phyloP scores from a whole-genome alignment of 2,329 filamentous ascomycete genomes.

The Daldinia sp. region DNA sequence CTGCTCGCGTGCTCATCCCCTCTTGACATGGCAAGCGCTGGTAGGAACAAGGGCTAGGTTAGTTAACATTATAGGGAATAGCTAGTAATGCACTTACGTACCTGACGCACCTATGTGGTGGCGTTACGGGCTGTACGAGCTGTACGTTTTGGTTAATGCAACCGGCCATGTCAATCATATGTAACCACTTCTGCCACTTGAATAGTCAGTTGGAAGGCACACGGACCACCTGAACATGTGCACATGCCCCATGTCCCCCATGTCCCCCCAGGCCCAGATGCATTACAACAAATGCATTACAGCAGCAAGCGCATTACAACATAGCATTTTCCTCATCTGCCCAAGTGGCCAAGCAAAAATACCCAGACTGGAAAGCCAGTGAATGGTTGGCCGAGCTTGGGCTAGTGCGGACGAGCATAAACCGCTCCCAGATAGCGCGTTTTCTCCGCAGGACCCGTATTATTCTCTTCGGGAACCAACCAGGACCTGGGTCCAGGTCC shows the following conservation, averaged over 20 bases:
- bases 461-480: conserved; percentile 37
- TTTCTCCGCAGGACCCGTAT: conserved; percentile 38
- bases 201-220: conserved; percentile 25
- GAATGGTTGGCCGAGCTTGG: conserved; percentile 24
- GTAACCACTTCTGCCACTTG: conserved; percentile 8
- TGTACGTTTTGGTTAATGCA: conserved; percentile 21
- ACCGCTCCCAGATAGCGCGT: conserved; percentile 40
- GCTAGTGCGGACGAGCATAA: conserved; percentile 43
- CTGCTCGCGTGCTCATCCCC: conserved; percentile 22
- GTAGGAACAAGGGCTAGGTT: neutral
- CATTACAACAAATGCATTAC: conserved; percentile 1
- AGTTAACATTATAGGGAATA: neutral
- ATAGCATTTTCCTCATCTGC: neutral
- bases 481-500: conserved; percentile 2
- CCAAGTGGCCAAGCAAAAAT: neutral
- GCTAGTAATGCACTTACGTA: neutral
- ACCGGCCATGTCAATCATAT: conserved; percentile 29
- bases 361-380: neutral
- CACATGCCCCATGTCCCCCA: neutral
- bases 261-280: neutral
- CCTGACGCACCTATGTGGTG: neutral
- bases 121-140: neutral
- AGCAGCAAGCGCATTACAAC: too few relatives aligned
- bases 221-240: conserved; percentile 8
- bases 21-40: neutral